A percentile compares a stretch with the other conserved stretches of the same genome.
These are phyloP conservation scores for Abortiporus biennis DNA, from an alignment of 1,284 basidiomycete genomes.

Conservation along the genomic window DNA sequence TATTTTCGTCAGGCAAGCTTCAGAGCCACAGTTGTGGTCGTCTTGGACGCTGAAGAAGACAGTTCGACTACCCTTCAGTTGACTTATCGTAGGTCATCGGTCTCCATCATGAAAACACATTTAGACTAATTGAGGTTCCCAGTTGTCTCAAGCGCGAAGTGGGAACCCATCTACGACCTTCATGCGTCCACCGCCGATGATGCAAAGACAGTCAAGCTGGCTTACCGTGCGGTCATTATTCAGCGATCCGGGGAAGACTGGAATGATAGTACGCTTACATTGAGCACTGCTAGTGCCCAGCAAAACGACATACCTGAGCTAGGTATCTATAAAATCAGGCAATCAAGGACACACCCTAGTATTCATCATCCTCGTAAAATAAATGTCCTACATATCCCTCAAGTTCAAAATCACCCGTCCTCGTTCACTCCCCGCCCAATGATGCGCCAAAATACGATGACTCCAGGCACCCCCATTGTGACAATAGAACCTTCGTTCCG, in stretches of 20 bases:
- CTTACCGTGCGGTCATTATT: slow-evolving; percentile 47
- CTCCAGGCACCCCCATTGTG: too few species aligned
- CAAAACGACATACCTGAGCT: slow-evolving; percentile 12
- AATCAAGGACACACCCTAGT: too few species aligned
- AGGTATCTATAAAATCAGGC: slow-evolving; percentile 9
- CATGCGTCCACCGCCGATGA: slow-evolving; percentile 41
- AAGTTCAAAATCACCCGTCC: too few species aligned
- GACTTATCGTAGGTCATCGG: slow-evolving; percentile 44
- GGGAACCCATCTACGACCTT: slow-evolving; percentile 53
- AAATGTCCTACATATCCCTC: too few species aligned
- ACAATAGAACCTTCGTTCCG: too few species aligned
- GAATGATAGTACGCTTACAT: slow-evolving; percentile 35
- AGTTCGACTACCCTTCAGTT: slow-evolving; percentile 18
- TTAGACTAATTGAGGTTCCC: slow-evolving; percentile 2
- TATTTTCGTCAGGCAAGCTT: slow-evolving; percentile 27
- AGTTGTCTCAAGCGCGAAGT: slow-evolving; percentile 47
- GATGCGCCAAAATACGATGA: too few species aligned
- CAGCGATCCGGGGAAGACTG: slow-evolving; percentile 61
- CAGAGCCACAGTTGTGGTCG: slow-evolving; percentile 32
- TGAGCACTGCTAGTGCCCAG: slow-evolving; percentile 39
- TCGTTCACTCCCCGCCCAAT: too few species aligned
- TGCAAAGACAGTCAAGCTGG: slow-evolving; percentile 37
- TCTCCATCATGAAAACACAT: slow-evolving; percentile 1
- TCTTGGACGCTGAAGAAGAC: slow-evolving; percentile 31
- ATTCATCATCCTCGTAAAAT: too few species aligned